Evolutionary conservation across 257 asterid genomes (phyloP), one percentile per base, ranked within the genome.

Genomic region (Petunia axillaris): DNA sequence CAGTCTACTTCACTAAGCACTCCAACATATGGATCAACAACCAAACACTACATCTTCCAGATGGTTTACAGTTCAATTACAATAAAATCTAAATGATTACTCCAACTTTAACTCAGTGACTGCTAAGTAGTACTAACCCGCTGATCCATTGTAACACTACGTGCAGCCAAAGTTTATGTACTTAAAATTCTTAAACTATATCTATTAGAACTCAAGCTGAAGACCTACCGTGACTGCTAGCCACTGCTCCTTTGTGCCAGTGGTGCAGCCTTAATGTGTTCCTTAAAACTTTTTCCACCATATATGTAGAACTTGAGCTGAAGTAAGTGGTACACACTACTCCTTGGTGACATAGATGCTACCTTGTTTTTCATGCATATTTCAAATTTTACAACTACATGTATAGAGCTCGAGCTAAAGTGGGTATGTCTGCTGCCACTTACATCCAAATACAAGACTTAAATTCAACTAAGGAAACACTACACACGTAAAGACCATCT

Each of bases 371-470:
- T 53, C 8, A 0, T 67, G 25, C 7, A 37, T 67, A 67, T 67
- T 43, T 67, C 0, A 0, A 67, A 43, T 39, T 6, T 1, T 2
- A 13, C 75, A 67, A 67, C 9, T 41, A 41, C 16, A 67, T 67
- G 75, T 54, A 67, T 8, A 41, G 1, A 67, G 43, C 54, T 41
- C 54, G 0, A 67, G 54, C 55, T 67, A 38, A 67, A n/a, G 55
- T 7, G 54, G 75, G 38, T 67, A 38, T 50, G 43, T 3, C 75
- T 67, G 54, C 54, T 40, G 39, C 54, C 55, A 67, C 41, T 43
- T 67, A 67, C 9, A 67, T 43, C 54, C 75, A 41, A 15, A 67
- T 67, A 43, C 55, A 67, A 66, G 53, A 67, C 55, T n/a, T 1
- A 67, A 48, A 11, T 73, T 57, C 43, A 50, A 13, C 62, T 25